These are phyloP conservation scores for Lipomyces oligophaga DNA, from an alignment of 805 yeast species.

Conservation along the genomic window DNA sequence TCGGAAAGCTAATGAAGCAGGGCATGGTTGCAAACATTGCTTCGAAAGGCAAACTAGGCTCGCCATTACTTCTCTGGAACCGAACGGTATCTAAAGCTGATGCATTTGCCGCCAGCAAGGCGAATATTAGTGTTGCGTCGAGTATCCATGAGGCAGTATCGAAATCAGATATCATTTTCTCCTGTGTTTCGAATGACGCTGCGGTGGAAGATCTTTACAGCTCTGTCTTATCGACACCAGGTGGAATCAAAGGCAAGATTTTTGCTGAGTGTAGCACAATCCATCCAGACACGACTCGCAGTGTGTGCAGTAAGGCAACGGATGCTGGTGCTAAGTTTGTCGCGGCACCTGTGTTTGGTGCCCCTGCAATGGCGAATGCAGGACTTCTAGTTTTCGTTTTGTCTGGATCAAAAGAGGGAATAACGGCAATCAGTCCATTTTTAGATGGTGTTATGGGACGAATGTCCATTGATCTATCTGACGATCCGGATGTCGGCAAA, in stretches of 20 bases:
- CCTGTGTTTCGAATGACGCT: slow-evolving; percentile 28
- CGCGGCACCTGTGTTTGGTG: slow-evolving; percentile 36
- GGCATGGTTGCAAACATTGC: slow-evolving; percentile 28
- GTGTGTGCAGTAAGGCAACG: slow-evolving; percentile 11
- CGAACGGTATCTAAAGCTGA: slow-evolving; percentile 15
- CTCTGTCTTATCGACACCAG: slow-evolving; percentile 18
- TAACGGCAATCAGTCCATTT: slow-evolving; percentile 30
- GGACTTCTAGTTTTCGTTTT: slow-evolving; percentile 32
- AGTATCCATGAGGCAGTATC: slow-evolving; percentile 24
- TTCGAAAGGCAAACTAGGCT: slow-evolving; percentile 22
- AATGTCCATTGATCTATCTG: slow-evolving; percentile 30
- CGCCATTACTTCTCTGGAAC: slow-evolving; percentile 29
- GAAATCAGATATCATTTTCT: slow-evolving; percentile 28
- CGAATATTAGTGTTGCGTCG: slow-evolving; percentile 8
- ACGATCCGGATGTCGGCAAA: slow-evolving; percentile 30
- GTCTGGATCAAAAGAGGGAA: slow-evolving; percentile 30
- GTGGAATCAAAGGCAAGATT: slow-evolving; percentile 28
- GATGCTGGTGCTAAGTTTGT: slow-evolving; percentile 30
- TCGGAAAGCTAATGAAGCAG: slow-evolving; percentile 1
- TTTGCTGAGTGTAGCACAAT: slow-evolving; percentile 34
- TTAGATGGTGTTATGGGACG: slow-evolving; percentile 33
- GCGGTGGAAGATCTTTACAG: slow-evolving; percentile 21
- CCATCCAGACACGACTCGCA: slow-evolving; percentile 33
- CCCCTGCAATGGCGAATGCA: slow-evolving; percentile 33
- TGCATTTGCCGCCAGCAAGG: slow-evolving; percentile 17